Base-by-base conservation (phyloP, 306 rosid species). In the Carpinus viminea region DNA sequence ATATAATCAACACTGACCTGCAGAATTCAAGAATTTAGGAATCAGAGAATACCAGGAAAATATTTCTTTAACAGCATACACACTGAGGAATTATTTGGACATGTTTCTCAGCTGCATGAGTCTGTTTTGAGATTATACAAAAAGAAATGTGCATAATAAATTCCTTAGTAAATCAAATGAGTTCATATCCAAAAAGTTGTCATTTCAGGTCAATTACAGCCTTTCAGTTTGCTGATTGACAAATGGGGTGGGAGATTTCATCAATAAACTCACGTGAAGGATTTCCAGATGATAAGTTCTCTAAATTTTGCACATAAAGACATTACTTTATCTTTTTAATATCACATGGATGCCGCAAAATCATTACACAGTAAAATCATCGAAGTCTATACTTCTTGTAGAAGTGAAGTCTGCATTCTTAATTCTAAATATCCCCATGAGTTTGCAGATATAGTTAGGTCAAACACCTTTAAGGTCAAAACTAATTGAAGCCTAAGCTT, bases 1-100 rank as follows among this genome's bases (percentile, higher is more conserved):
- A 92, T 79, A 83, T 92, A 90, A 81, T 90, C 93, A 57, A 92
- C 97, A 72, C 97, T 92, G 69, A 92, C 97, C 97, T 92, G 91
- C 86, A 70, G 57, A 74, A 60, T 73, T 38, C 75, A 78, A 13
- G 21, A 61, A 54, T 76, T 70, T 81, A 81, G 46, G 26, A 31
- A 52, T 34, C 51, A 68, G 12, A 31, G 66, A 59, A 77, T 41
- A 53, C n/a, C 20, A 34, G 36, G 34, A 34, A 45, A 15, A 7
- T 13, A 62, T 16, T 62, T 16, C n/a, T 64, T 34, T 34, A 64
- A 70, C 60, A 76, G 74, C 48, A 46, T 5, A 36, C 38, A 45
- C 51, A 70, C 76, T 21, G 70, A 36, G 56, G 61, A 70, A 41
- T 66, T 70, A 68, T 59, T 36, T 51, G 31, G 34, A 55, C 55